A percentile compares a stretch with the other conserved stretches of the same genome.
These are phyloP conservation scores for Cotoneaster glaucophyllus DNA, from an alignment of 306 rosid genomes.

Conservation along the genomic window DNA sequence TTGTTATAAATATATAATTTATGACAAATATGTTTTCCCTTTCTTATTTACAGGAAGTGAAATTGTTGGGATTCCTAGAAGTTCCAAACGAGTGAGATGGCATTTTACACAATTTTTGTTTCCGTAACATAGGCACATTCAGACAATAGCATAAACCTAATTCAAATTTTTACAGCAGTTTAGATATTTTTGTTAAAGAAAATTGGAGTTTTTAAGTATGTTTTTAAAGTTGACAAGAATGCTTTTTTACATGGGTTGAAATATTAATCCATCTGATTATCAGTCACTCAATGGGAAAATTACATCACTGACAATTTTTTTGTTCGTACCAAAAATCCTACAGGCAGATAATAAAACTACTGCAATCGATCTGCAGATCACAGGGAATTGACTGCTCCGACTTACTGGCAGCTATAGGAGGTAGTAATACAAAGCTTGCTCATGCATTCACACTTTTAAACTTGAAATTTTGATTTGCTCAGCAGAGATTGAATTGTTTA, in stretches of 20 bases:
- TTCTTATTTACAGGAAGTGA: conserved; percentile 28
- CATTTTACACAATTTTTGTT: neutral
- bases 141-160: neutral
- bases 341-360: neutral
- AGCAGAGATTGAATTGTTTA: too few relatives aligned
- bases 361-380: neutral
- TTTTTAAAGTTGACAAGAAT: too few relatives aligned
- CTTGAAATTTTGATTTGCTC: neutral
- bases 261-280: too few relatives aligned
- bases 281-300: too few relatives aligned
- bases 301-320: too few relatives aligned
- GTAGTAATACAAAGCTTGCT: neutral
- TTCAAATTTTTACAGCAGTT: neutral
- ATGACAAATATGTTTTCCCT: neutral
- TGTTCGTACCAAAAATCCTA: neutral
- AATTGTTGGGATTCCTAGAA: conserved; percentile 40
- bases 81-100: conserved; percentile 47
- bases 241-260: too few relatives aligned
- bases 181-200: too few relatives aligned
- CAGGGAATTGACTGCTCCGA: conserved; percentile 1
- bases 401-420: neutral
- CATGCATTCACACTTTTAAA: neutral
- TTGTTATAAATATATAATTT: neutral
- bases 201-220: too few relatives aligned
- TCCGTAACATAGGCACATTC: neutral